A percentile compares a stretch with the other conserved stretches of the same genome.
These are phyloP conservation scores for Cryptosporidium xiaoi DNA, from an alignment of 169 alveolate species.

Conservation along the genomic window DNA sequence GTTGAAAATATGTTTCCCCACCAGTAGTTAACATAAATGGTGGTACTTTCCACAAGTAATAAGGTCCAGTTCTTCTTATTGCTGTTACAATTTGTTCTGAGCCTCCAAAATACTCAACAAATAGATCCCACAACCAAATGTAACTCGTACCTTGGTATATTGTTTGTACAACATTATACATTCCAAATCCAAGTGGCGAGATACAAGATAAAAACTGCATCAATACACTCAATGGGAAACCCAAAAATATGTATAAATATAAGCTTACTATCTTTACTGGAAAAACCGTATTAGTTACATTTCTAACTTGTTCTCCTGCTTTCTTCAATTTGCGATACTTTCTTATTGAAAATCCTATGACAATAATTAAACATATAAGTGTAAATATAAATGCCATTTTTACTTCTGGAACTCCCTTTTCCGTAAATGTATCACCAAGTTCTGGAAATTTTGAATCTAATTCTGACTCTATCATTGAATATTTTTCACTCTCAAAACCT, in stretches of 20 bases:
- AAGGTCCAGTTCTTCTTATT: slow-evolving; percentile 72
- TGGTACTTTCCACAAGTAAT: slow-evolving; percentile 65
- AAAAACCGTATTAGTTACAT: slow-evolving; percentile 65
- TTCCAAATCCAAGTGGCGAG: slow-evolving; percentile 61
- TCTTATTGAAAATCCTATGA: slow-evolving; percentile 70
- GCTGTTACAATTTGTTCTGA: slow-evolving; percentile 73
- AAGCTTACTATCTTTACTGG: slow-evolving; percentile 63
- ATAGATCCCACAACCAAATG: slow-evolving; percentile 70
- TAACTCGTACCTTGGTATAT: slow-evolving; percentile 37
- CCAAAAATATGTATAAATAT: slow-evolving; percentile 54
- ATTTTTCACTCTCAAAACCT: slow-evolving; percentile 24
- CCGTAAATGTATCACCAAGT: slow-evolving; percentile 2
- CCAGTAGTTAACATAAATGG: slow-evolving; percentile 62
- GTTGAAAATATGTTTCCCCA: slow-evolving; percentile 60
- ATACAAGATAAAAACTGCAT: slow-evolving; percentile 65
- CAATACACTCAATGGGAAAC: slow-evolving; percentile 45
- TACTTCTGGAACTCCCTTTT: slow-evolving; percentile 44
- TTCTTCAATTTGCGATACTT: slow-evolving; percentile 68
- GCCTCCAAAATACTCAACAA: slow-evolving; percentile 71
- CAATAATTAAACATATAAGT: slow-evolving; percentile 42
- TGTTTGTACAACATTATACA: slow-evolving; percentile 51
- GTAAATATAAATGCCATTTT: slow-evolving; percentile 45
- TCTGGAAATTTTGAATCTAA: slow-evolving; percentile 59
- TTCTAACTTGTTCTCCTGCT: slow-evolving; percentile 69
- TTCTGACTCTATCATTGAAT: slow-evolving; percentile 47